Evolutionary conservation across 495 filamentous ascomycete genomes (phyloP).

Genomic region (Penicillium steckii): DNA sequence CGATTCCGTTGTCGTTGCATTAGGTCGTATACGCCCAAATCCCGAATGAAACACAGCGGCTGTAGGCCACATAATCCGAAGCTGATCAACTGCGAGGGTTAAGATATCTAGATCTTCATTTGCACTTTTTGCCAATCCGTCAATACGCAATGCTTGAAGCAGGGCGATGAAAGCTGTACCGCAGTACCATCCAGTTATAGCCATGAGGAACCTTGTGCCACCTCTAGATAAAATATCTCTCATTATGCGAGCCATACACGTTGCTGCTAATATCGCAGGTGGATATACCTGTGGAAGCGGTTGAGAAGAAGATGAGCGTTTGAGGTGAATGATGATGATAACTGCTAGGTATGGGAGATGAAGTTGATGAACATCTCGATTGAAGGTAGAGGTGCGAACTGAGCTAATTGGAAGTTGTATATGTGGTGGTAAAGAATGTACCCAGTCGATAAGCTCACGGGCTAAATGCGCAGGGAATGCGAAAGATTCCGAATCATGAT

Average conservation of each 20-base stretch:
- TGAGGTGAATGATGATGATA: slow-evolving; percentile 36
- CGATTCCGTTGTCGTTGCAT: background rate
- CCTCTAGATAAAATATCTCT: slow-evolving; percentile 32
- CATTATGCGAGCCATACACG: slow-evolving; percentile 34
- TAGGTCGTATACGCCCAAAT: slow-evolving; percentile 26
- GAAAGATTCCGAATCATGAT: background rate
- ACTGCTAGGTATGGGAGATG: slow-evolving; percentile 36
- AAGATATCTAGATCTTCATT: slow-evolving; percentile 33
- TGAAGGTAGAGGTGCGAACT: slow-evolving; percentile 23
- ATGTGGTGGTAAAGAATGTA: slow-evolving; percentile 26
- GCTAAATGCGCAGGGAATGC: slow-evolving; percentile 23
- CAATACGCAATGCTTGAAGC: slow-evolving; percentile 29
- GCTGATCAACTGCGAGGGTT: slow-evolving; percentile 23
- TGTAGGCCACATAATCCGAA: slow-evolving; percentile 33
- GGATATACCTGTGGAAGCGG: slow-evolving; percentile 32
- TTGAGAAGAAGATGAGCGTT: slow-evolving; percentile 18
- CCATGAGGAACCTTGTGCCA: slow-evolving; percentile 34
- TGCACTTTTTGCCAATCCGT: slow-evolving; percentile 24
- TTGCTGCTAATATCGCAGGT: slow-evolving; percentile 34
- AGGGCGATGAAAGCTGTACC: slow-evolving; percentile 36
- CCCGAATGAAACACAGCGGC: slow-evolving; percentile 32
- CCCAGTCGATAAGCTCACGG: slow-evolving; percentile 32
- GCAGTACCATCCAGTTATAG: slow-evolving; percentile 39
- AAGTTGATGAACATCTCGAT: slow-evolving; percentile 36
- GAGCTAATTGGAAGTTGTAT: slow-evolving; percentile 30